Base-by-base conservation (phyloP, 139 green algal genomes). In the Tetradesmus lagerheimii region DNA sequence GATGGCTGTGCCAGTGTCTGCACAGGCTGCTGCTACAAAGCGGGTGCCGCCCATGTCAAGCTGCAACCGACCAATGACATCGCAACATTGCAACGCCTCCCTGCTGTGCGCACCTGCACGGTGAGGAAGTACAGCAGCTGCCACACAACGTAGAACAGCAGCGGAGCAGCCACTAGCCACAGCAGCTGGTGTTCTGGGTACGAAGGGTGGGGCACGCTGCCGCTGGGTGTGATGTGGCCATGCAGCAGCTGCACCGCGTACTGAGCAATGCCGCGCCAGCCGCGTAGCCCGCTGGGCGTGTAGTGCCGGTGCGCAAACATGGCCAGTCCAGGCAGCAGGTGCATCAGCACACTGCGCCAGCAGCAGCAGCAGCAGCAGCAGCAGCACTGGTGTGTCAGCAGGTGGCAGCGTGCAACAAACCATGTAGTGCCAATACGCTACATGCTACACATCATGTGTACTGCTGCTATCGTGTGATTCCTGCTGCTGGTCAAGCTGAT, bases 281-380 rank as follows among this genome's bases (percentile, higher is more conserved):
- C 83, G 25, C 57, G 71, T 8, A 92, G 18, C 23, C 41, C 75
- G 18, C 71, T 57, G 41, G 83, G 77, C 29, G 90, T 85, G 31
- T 93, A 38, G 62, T 96, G 80, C 6, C 86, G 86, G 80, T 95
- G 91, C 1, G 88, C 90, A 64, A 92, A 95, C 39, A 97, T 75
- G 14, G 95, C 95, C 84, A 97, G 87, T 6, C 95, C 95, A 14
- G 95, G 95, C 38, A 97, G 89, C 39, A 95, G 75, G 79, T 97
- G 95, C 41, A 97, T 90, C 5, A 97, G 43, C 35, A 96, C 93
- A 57, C 94, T 95, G 93, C 62, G 89, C 8, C 35, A 50, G 29
- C 34, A 45, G 18, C 29, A 75, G 29, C 27, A n/a, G 27, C 43
- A 37, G 12, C 41, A 71, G 39, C 16, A 66, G 37, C 38, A 64